Percentiles rank a stretch among this genome's conserved stretches.
These are phyloP conservation scores for Raddia distichophylla DNA, from an alignment of 176 grass and related monocot species.

Conservation along the genomic window DNA sequence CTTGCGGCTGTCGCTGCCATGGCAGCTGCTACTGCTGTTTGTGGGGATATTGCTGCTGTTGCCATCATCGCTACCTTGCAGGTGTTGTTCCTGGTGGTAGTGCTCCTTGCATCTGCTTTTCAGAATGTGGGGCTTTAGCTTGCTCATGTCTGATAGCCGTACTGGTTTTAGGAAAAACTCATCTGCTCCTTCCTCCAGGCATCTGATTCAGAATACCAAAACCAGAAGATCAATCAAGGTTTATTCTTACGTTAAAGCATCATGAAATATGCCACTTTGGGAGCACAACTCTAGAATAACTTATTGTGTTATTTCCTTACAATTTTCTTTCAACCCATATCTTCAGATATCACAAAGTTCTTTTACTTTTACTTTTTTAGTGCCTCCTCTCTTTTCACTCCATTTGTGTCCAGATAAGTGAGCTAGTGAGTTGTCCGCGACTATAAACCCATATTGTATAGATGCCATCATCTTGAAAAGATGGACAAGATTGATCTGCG, in stretches of 20 bases:
- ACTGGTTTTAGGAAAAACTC: conserved; percentile 96
- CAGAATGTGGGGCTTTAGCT: conserved; percentile 82
- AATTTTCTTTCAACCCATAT: conserved; percentile 10
- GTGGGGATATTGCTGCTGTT: conserved; percentile 31
- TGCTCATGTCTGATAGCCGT: conserved; percentile 78
- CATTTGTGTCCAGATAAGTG: background rate
- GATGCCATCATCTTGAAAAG: conserved; percentile 26
- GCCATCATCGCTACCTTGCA: conserved; percentile 46
- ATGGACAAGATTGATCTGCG: conserved; percentile 40
- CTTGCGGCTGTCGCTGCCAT: conserved; percentile 52
- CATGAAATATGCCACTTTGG: background rate
- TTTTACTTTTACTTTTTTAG: conserved; percentile 23
- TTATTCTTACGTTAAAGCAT: background rate
- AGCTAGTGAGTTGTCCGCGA: conserved; percentile 30
- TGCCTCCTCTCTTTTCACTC: background rate
- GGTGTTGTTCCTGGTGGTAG: conserved; percentile 46
- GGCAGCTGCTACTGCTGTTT: conserved; percentile 28
- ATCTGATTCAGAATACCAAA: conserved; percentile 61
- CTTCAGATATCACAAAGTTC: conserved; percentile 4
- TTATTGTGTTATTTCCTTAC: background rate
- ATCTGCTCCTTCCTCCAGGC: conserved; percentile 94
- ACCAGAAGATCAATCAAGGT: background rate
- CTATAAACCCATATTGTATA: conserved; percentile 38
- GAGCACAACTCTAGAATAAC: background rate
- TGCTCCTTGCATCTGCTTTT: conserved; percentile 75